A percentile compares a stretch with the other conserved stretches of the same genome.
Conservation (phyloP, 1,284 basidiomycete genomes). For the Psilocybe mexicana region DNA sequence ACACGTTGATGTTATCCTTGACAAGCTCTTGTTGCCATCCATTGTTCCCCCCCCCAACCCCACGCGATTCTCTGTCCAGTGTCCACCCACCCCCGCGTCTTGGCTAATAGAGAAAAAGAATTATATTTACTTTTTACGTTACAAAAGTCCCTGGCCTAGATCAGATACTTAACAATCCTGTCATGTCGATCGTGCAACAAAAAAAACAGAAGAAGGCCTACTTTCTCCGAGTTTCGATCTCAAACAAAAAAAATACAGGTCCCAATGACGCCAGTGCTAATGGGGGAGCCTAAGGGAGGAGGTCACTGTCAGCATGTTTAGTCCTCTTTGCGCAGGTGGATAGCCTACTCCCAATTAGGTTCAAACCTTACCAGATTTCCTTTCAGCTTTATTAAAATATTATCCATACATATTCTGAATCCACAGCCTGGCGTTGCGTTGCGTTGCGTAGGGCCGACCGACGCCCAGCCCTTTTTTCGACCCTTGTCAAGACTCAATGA, state of each 20-base stretch:
- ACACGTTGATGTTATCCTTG: conserved; percentile 23
- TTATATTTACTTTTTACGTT: not conserved
- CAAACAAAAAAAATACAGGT: not conserved
- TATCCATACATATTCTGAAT: not conserved
- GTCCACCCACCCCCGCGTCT: not conserved
- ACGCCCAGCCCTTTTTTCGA: not conserved
- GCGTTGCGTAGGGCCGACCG: not conserved
- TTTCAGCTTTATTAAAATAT: conserved; percentile 7
- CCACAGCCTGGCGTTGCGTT: not conserved
- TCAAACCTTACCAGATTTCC: not conserved
- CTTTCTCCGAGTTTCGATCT: conserved; percentile 13
- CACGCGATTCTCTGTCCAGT: not conserved
- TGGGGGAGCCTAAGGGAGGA: not conserved
- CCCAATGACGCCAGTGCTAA: conserved; percentile 12
- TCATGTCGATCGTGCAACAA: conserved; percentile 16
- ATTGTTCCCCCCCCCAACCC: not conserved
- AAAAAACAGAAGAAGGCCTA: conserved; percentile 3
- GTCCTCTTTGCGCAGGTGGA: conserved; percentile 1
- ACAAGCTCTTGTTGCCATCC: conserved; percentile 9
- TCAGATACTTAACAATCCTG: not conserved
- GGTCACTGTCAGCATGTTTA: not conserved
- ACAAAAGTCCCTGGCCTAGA: not conserved
- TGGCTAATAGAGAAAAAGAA: conserved; percentile 1
- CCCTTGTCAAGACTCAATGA: not conserved
- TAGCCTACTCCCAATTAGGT: not conserved